Evolutionary conservation across 306 rosid genomes (phyloP).

Genomic region (Arachis stenosperma): DNA sequence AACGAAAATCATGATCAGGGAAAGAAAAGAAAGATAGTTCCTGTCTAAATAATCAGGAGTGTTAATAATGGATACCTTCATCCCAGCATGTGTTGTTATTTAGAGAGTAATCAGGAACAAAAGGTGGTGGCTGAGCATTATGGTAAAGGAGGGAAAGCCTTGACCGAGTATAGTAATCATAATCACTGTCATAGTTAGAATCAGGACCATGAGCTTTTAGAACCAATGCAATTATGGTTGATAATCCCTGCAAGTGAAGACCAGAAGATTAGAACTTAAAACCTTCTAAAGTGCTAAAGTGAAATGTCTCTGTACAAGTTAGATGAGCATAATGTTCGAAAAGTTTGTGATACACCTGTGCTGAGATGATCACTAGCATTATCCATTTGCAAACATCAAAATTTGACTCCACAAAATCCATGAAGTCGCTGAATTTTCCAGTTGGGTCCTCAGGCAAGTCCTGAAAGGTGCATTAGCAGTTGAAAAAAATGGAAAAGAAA

Average conservation of each 20-base stretch:
- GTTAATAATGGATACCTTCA: constrained; percentile 28
- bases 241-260: constrained; percentile 9
- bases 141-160: neutral
- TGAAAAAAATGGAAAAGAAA: neutral
- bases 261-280: neutral
- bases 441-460: constrained; percentile 18
- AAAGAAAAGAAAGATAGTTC: neutral
- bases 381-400: constrained; percentile 47
- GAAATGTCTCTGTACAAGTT: no score
- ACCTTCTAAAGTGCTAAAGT: neutral
- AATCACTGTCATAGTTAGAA: neutral
- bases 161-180: neutral
- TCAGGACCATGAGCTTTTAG: neutral
- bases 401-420: constrained; percentile 18
- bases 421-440: constrained; percentile 19
- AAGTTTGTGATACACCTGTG: neutral
- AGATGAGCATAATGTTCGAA: neutral
- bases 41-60: neutral
- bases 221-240: neutral
- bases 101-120: constrained; percentile 1
- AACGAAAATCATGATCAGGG: neutral
- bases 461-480: constrained; percentile 2
- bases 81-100: constrained; percentile 25
- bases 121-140: neutral
- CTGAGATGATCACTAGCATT: constrained; percentile 37